A percentile compares a stretch with the other conserved stretches of the same genome.
Evolutionary conservation across 2,329 filamentous ascomycete species (phyloP).

Genomic region (Waltergamsia citrina): DNA sequence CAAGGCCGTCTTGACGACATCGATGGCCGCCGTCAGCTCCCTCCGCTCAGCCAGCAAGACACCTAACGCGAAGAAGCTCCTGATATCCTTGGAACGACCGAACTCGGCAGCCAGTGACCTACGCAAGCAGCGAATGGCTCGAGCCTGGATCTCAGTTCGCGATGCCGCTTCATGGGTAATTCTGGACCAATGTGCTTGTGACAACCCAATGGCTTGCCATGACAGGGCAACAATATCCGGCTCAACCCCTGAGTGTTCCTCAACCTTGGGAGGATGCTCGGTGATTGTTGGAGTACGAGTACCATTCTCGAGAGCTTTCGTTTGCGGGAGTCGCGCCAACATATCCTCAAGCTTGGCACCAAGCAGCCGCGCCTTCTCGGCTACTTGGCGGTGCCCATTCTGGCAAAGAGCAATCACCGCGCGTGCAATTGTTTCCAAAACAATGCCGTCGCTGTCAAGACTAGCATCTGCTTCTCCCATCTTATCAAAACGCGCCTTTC

Average conservation of each 20-base stretch:
- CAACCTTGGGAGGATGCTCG: conserved; percentile 16
- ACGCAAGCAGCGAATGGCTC: conserved; percentile 68
- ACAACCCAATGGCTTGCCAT: conserved; percentile 79
- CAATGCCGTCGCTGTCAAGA: conserved; percentile 69
- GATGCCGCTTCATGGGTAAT: conserved; percentile 66
- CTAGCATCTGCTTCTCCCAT: conserved; percentile 59
- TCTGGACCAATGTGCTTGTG: conserved; percentile 79
- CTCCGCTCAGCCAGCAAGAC: conserved; percentile 83
- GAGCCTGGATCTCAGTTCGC: conserved; percentile 64
- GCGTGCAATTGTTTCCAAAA: conserved; percentile 70
- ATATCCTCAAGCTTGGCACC: conserved; percentile 64
- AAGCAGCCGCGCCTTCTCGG: conserved; percentile 69
- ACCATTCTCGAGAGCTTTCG: conserved; percentile 14
- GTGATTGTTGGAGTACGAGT: conserved; percentile 14
- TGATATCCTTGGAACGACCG: conserved; percentile 57
- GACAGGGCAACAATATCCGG: conserved; percentile 56
- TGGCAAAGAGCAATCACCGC: conserved; percentile 74
- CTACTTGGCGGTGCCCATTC: conserved; percentile 66
- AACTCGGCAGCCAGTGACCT: conserved; percentile 61
- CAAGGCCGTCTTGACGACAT: conserved; percentile 70
- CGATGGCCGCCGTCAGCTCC: conserved; percentile 71
- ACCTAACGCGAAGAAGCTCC: conserved; percentile 71
- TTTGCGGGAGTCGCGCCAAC: conserved; percentile 50
- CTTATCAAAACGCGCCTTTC: conserved; percentile 76
- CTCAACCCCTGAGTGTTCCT: conserved; percentile 37